These are phyloP conservation scores for Erodium texanum DNA, from an alignment of 441 rosid genomes.

Conservation along the genomic window DNA sequence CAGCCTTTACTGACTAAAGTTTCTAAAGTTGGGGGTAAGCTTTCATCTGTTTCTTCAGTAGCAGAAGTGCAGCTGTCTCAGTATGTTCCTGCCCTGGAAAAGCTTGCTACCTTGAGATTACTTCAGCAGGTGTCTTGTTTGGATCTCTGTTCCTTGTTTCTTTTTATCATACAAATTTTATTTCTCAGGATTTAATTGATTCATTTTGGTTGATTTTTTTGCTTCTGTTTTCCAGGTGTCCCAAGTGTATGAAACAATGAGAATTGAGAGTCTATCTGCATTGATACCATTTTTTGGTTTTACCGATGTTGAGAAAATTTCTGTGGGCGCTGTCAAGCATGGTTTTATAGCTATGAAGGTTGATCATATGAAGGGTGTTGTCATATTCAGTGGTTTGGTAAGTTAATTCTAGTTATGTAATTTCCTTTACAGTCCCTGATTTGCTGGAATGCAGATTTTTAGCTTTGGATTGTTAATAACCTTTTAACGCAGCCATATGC, in stretches of 20 bases:
- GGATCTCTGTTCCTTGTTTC: neutral
- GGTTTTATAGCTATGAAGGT: constrained; percentile 77
- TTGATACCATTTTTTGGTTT: constrained; percentile 88
- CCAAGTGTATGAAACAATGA: constrained; percentile 75
- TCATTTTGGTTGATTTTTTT: neutral
- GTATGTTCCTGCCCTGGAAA: constrained; percentile 79
- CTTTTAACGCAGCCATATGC: too few relatives aligned
- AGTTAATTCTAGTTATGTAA: too few relatives aligned
- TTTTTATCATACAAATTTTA: neutral
- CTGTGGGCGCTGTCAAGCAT: constrained; percentile 84
- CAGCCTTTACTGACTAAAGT: constrained; percentile 70
- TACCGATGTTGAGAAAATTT: constrained; percentile 76
- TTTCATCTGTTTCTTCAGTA: constrained; percentile 70
- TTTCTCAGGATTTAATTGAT: neutral
- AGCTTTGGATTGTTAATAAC: too few relatives aligned
- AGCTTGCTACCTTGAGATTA: constrained; percentile 75
- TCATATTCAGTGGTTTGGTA: constrained; percentile 64
- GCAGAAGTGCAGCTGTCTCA: constrained; percentile 82
- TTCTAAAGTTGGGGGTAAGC: constrained; percentile 83
- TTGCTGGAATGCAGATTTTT: too few relatives aligned
- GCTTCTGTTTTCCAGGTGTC: constrained; percentile 74
- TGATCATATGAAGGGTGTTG: constrained; percentile 72
- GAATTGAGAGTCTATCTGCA: constrained; percentile 61
- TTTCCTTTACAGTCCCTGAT: too few relatives aligned
- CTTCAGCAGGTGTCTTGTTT: constrained; percentile 68